Percentiles rank a stretch among this genome's conserved stretches.
Conservation (phyloP, 192 early-diverging fungal genomes). For the Backusella psychrophila region DNA sequence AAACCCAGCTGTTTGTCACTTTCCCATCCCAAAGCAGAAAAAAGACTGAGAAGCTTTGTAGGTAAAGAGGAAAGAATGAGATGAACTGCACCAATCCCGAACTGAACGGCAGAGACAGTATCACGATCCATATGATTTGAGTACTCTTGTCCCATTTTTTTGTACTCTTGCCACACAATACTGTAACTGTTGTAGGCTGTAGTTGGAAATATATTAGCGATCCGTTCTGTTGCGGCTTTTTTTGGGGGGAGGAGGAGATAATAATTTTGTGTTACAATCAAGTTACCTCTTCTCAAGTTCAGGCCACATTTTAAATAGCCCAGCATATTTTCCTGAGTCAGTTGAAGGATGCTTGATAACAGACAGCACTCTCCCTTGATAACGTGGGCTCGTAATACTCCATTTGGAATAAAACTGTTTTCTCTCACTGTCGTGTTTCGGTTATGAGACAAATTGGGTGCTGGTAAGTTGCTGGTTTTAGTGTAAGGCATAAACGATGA, state of each 20-base stretch:
- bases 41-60: slow-evolving; percentile 40
- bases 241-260: background rate
- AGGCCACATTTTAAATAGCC: slow-evolving; percentile 50
- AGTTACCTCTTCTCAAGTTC: slow-evolving; percentile 46
- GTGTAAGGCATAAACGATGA: slow-evolving; percentile 28
- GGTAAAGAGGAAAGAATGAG: slow-evolving; percentile 49
- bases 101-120: slow-evolving; percentile 48
- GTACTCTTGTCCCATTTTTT: slow-evolving; percentile 45
- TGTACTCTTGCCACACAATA: slow-evolving; percentile 48
- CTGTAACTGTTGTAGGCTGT: slow-evolving; percentile 50
- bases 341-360: slow-evolving; percentile 41
- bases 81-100: slow-evolving; percentile 43
- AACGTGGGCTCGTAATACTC: slow-evolving; percentile 44
- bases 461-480: background rate
- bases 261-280: background rate
- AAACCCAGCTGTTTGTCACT: slow-evolving; percentile 50
- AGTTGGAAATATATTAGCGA: background rate
- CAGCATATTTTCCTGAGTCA: slow-evolving; percentile 45
- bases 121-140: slow-evolving; percentile 45
- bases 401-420: slow-evolving; percentile 31
- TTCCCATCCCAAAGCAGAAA: slow-evolving; percentile 48
- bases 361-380: slow-evolving; percentile 46
- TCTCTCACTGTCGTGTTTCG: background rate
- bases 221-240: background rate
- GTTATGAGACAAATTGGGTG: background rate